Evolutionary conservation across 768 basidiomycete species (phyloP).

Genomic region (Chalciporus pseudorubinellus): DNA sequence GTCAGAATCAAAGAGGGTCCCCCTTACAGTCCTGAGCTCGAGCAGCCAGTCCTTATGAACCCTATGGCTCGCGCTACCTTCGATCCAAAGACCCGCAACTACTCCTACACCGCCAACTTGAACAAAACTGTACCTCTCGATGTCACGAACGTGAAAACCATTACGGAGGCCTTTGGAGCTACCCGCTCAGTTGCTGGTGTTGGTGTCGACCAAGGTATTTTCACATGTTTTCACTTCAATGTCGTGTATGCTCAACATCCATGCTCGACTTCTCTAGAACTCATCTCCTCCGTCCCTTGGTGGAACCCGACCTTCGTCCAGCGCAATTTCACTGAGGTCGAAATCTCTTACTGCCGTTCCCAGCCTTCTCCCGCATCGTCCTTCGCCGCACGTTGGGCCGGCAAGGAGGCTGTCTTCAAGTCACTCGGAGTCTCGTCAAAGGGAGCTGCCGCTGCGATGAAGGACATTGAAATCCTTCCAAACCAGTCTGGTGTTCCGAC

Average conservation of each 20-base stretch:
- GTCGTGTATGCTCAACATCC: constrained; percentile 3
- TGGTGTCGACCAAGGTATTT: constrained; percentile 83
- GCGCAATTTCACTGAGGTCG: constrained; percentile 91
- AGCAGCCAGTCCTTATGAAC: constrained; percentile 85
- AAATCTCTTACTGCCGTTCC: constrained; percentile 80
- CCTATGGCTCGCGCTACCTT: constrained; percentile 83
- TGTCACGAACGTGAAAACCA: constrained; percentile 62
- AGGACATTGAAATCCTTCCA: constrained; percentile 94
- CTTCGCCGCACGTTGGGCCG: constrained; percentile 95
- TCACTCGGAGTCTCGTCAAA: constrained; percentile 85
- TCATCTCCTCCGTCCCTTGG: constrained; percentile 90
- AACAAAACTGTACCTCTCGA: constrained; percentile 53
- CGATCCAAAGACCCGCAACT: constrained; percentile 84
- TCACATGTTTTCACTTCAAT: neutral
- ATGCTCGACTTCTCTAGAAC: constrained; percentile 47
- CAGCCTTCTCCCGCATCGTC: constrained; percentile 88
- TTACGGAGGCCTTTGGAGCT: constrained; percentile 43
- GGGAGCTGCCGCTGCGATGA: constrained; percentile 93
- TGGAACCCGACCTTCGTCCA: constrained; percentile 82
- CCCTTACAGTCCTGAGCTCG: constrained; percentile 84
- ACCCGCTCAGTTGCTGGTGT: constrained; percentile 63
- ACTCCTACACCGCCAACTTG: constrained; percentile 70
- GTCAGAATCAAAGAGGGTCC: constrained; percentile 95
- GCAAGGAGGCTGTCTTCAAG: constrained; percentile 98
- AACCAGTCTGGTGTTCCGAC: constrained; percentile 75